Percentiles rank a stretch among this genome's conserved stretches.
These are phyloP conservation scores for Nigrospora osmanthi DNA, from an alignment of 2,329 filamentous ascomycete genomes.

Conservation along the genomic window DNA sequence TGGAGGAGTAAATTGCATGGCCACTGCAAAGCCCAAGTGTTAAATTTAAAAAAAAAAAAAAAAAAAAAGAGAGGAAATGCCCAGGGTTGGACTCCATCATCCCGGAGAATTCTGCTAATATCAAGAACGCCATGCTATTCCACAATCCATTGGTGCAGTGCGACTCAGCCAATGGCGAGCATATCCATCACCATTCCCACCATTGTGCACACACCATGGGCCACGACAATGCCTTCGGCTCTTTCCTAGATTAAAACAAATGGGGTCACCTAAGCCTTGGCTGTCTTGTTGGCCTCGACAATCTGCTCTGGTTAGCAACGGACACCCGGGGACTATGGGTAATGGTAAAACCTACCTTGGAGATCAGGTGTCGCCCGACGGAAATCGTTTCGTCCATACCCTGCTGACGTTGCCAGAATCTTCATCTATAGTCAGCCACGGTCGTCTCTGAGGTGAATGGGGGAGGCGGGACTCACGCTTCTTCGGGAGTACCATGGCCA, in stretches of 20 bases:
- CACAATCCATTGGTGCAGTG: background rate
- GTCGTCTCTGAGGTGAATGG: background rate
- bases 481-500: conserved; percentile 42
- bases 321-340: background rate
- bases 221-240: background rate
- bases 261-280: background rate
- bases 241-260: background rate
- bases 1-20: too few species aligned
- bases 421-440: conserved; percentile 19
- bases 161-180: background rate
- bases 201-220: background rate
- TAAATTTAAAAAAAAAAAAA: background rate
- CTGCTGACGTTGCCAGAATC: conserved; percentile 56
- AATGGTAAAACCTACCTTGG: conserved; percentile 24
- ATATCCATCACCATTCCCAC: background rate
- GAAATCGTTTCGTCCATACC: conserved; percentile 50
- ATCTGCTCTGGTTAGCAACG: background rate
- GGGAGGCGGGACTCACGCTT: conserved; percentile 33
- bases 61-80: background rate
- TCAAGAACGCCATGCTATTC: background rate
- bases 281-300: background rate
- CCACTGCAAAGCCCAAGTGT: background rate
- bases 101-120: background rate
- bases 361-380: conserved; percentile 46
- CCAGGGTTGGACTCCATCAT: background rate